phyloP scores from a whole-genome alignment of 2,329 filamentous ascomycete species.

The Calonectria ilicicola region DNA sequence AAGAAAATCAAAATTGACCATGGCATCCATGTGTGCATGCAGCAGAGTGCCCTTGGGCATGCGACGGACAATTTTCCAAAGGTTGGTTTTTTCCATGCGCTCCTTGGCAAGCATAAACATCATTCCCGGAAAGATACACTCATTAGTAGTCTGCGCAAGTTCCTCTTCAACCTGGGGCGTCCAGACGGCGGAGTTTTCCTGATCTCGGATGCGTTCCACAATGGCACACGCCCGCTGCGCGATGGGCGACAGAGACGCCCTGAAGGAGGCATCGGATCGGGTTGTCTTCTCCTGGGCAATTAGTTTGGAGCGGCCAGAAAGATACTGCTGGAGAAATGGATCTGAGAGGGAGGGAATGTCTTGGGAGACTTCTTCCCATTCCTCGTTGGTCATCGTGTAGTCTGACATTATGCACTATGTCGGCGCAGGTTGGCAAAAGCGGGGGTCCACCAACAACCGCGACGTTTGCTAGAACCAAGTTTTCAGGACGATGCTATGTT shows the following conservation, averaged over 20 bases:
- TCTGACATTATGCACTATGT: constrained; percentile 45
- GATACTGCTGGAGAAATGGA: constrained; percentile 85
- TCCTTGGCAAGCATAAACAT: constrained; percentile 90
- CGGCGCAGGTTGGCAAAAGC: not conserved
- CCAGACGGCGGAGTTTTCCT: constrained; percentile 84
- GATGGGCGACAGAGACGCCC: constrained; percentile 80
- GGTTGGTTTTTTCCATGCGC: constrained; percentile 84
- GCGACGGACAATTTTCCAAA: constrained; percentile 85
- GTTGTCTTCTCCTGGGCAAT: constrained; percentile 85
- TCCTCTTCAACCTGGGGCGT: constrained; percentile 78
- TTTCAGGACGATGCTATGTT: not conserved
- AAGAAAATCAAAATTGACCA: constrained; percentile 88
- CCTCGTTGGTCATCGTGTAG: constrained; percentile 60
- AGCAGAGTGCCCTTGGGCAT: constrained; percentile 92
- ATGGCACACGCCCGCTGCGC: constrained; percentile 83
- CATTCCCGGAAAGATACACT: constrained; percentile 86
- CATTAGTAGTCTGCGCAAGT: constrained; percentile 70
- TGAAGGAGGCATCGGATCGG: constrained; percentile 80
- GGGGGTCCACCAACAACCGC: not conserved
- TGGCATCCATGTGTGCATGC: constrained; percentile 91
- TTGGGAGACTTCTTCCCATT: constrained; percentile 68
- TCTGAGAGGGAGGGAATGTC: constrained; percentile 72
- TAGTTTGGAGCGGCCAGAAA: constrained; percentile 79
- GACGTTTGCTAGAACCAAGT: not conserved
- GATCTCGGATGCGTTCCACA: constrained; percentile 80